Base-by-base conservation (phyloP, 768 basidiomycete genomes). In the Boletus tylopilopsis region DNA sequence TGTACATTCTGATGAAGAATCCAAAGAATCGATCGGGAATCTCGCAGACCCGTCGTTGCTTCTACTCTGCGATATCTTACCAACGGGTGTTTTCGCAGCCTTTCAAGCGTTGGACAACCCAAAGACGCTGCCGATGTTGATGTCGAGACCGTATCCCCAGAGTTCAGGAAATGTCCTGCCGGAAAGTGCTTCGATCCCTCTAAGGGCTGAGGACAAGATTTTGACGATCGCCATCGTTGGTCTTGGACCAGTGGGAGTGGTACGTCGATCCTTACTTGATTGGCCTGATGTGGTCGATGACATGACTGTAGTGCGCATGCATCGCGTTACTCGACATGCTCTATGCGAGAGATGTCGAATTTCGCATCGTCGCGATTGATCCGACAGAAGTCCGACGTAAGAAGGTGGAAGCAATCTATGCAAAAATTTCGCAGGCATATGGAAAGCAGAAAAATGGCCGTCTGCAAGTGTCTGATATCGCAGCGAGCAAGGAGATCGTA, bases 71-170 rank as follows among this genome's bases (percentile, higher is more conserved):
- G 89, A 90, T 58, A 88, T 90, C 58, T 74, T 90, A 13, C 89
- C 89, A 4, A 90, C 89, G 0, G 87, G 87, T 5, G 78, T 85
- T 15, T 90, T 88, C 58, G 87, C 87, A 9, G 84, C 83, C 3
- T 60, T 82, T 49, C 88, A 90, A 63, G 81, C 81, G 3, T 58
- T 89, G 50, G 80, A 81, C 50, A 87, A 90, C 59, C 82, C 86
- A 5, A 90, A 90, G 67, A 70, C 82, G 5, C 68, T 74, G 18
- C 80, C 86, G 9, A 72, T 84, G 22, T 56, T 87, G 42, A 79
- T 75, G 0, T 81, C 80, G 3, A 71, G 61, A 33, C 68, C 86
- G 5, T 90, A 83, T 73, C 87, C 87, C 2, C 58, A 54, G 6
- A 56, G 60, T n/a, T 55, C 57, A 15, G 50, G 51, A 13, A 5